These are phyloP conservation scores for Canavalia ensiformis DNA, from an alignment of 306 rosid species.

Conservation along the genomic window DNA sequence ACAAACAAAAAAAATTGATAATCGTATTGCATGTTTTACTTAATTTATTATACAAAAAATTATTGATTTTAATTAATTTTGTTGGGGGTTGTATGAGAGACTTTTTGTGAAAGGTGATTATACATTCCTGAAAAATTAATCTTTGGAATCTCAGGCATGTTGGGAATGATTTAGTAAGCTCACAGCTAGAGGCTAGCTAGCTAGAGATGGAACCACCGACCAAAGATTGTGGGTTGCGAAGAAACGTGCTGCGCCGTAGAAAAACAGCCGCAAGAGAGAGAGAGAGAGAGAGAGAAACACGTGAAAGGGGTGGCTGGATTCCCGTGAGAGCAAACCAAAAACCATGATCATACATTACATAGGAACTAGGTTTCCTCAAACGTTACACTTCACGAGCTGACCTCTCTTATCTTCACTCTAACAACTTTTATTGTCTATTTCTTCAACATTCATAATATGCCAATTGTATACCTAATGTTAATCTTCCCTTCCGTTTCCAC, in stretches of 20 bases:
- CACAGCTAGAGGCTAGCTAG: background rate
- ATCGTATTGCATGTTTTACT: too few species aligned
- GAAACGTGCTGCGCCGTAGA: conserved; percentile 61
- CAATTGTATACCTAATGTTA: background rate
- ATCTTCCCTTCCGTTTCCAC: background rate
- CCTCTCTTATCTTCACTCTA: conserved; percentile 16
- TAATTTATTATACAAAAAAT: too few species aligned
- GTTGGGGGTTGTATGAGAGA: too few species aligned
- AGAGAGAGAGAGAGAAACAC: conserved; percentile 49
- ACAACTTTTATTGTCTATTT: conserved; percentile 40
- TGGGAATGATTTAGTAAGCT: too few species aligned
- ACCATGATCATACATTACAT: conserved; percentile 38
- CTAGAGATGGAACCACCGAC: conserved; percentile 53
- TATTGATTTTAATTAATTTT: too few species aligned
- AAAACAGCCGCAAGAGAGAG: conserved; percentile 33
- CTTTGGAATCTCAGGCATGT: too few species aligned
- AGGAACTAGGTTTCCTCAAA: conserved; percentile 10
- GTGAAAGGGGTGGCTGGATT: conserved; percentile 66
- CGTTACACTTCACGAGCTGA: conserved; percentile 50
- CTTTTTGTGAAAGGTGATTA: too few species aligned
- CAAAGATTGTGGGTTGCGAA: conserved; percentile 51
- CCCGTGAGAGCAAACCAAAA: conserved; percentile 64
- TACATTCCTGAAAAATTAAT: too few species aligned
- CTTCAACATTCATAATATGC: conserved; percentile 5
- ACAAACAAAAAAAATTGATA: too few species aligned